Evolutionary conservation across 176 grass and related monocot species (phyloP), one percentile per base, ranked within the genome.

Genomic region (Coix lacrymajobi): DNA sequence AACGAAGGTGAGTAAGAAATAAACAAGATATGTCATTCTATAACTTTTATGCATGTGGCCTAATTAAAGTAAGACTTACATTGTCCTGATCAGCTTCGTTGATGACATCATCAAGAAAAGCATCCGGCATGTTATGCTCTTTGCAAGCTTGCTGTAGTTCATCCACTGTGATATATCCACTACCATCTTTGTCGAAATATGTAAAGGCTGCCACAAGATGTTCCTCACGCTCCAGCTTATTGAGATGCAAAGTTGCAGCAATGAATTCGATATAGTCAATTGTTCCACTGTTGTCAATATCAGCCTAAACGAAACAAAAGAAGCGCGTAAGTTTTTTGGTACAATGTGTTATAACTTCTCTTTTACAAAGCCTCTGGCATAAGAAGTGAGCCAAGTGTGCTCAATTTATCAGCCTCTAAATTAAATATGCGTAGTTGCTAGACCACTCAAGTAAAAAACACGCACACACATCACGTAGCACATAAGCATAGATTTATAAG

Each of bases 241-340:
- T 99, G 66, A 99, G 92, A 92, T 99, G 96, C 73, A 99, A 73
- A 13, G 96, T 99, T 78, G 96, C 96, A 90, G 96, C 96, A 74
- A 99, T 99, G 87, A 99, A 99, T 91, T 99, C 96, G 20, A 86
- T 88, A 67, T 99, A 99, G 65, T 99, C 96, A 85, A 99, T 99
- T 30, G 93, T 99, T 57, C 96, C 96, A 26, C 87, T 99, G 83
- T 99, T 99, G 90, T 99, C 96, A 44, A 99, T 78, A 57, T 99
- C 96, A 13, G 96, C 96, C 96, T 99, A 69, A 78, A 83, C 78
- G n/a, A 85, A 57, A 67, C 28, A 77, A 72, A 82, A 62, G 34
- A 64, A 83, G 61, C 11, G 77, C 6, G 20, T 88, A 69, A 81
- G 83, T 16, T 28, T 28, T 25, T 79, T 61, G 20, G 32, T 83